A percentile compares a stretch with the other conserved stretches of the same genome.
Evolutionary conservation across 2,329 filamentous ascomycete genomes (phyloP).

Genomic region (Colletotrichum camelliae): DNA sequence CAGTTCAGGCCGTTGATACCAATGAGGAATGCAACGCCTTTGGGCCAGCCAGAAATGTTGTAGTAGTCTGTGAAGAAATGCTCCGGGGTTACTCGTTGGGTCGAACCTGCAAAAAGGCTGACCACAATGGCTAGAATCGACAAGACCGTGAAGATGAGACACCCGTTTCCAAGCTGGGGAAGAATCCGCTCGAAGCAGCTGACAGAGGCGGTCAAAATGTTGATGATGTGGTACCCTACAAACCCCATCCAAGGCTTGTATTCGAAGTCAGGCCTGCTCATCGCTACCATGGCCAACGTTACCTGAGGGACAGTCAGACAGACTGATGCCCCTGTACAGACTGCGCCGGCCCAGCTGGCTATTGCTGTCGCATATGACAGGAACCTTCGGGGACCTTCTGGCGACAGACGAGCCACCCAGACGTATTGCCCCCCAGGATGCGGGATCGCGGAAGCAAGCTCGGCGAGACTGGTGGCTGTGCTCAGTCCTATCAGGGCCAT

Average conservation of each 20-base stretch:
- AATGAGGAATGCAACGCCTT: conserved; percentile 33
- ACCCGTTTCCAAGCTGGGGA: conserved; percentile 27
- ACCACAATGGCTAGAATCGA: conserved; percentile 28
- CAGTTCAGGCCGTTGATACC: conserved; percentile 33
- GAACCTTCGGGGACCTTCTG: conserved; percentile 17
- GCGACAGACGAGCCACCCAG: conserved; percentile 29
- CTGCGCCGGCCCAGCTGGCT: conserved; percentile 30
- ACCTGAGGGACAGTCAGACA: conserved; percentile 28
- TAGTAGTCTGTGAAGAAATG: conserved; percentile 26
- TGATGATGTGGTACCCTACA: conserved; percentile 29
- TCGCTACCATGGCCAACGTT: conserved; percentile 24
- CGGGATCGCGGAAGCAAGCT: conserved; percentile 32
- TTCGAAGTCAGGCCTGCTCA: conserved; percentile 27
- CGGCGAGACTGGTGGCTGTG: conserved; percentile 29
- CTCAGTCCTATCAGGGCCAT: conserved; percentile 28
- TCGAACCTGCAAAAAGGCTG: conserved; percentile 29
- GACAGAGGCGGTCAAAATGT: conserved; percentile 23
- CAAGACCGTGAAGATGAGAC: conserved; percentile 29
- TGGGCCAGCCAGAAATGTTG: conserved; percentile 29
- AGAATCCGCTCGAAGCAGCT: conserved; percentile 28
- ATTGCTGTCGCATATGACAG: conserved; percentile 27
- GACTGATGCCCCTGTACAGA: conserved; percentile 28
- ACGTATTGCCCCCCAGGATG: conserved; percentile 33
- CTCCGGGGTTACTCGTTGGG: conserved; percentile 13
- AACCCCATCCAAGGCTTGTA: conserved; percentile 32